These are phyloP conservation scores for Apiotrichum brassicae DNA, from an alignment of 1,284 basidiomycete species.

Conservation along the genomic window DNA sequence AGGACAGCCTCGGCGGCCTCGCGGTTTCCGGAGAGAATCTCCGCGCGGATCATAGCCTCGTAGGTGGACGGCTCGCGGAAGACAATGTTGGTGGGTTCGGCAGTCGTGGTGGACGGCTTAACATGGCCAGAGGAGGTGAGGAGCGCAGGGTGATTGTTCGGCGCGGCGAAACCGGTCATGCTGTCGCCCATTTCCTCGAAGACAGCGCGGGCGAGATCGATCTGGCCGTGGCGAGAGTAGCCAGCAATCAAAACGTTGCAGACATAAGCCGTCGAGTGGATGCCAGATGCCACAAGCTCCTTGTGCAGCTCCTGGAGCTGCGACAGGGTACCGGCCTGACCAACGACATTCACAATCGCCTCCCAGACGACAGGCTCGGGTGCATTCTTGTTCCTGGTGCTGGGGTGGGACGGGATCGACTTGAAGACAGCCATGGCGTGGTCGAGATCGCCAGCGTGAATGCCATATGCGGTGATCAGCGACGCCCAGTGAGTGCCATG, in stretches of 20 bases:
- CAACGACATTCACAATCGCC: conserved; percentile 79
- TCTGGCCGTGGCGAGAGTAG: conserved; percentile 65
- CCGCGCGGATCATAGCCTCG: conserved; percentile 92
- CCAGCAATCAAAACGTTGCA: conserved; percentile 88
- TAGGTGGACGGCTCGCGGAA: conserved; percentile 74
- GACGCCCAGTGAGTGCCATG: conserved; percentile 87
- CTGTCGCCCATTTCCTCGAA: conserved; percentile 89
- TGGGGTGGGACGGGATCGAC: conserved; percentile 57
- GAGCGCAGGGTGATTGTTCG: conserved; percentile 73
- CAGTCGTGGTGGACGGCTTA: conserved; percentile 48
- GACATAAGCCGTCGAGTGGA: conserved; percentile 93
- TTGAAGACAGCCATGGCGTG: conserved; percentile 74
- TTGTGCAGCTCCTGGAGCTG: conserved; percentile 65
- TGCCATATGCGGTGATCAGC: conserved; percentile 85
- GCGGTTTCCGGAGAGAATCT: conserved; percentile 70
- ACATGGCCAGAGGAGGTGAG: conserved; percentile 47
- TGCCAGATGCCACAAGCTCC: conserved; percentile 58
- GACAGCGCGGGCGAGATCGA: conserved; percentile 64
- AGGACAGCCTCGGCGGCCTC: conserved; percentile 59
- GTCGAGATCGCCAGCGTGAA: conserved; percentile 68
- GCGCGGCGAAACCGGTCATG: conserved; percentile 68
- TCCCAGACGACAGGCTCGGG: conserved; percentile 88
- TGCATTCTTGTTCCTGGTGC: conserved; percentile 36
- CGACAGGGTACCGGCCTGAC: conserved; percentile 71
- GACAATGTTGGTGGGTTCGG: conserved; percentile 49